Conservation (phyloP, 2,329 filamentous ascomycete genomes). For the Penicillium sp. region DNA sequence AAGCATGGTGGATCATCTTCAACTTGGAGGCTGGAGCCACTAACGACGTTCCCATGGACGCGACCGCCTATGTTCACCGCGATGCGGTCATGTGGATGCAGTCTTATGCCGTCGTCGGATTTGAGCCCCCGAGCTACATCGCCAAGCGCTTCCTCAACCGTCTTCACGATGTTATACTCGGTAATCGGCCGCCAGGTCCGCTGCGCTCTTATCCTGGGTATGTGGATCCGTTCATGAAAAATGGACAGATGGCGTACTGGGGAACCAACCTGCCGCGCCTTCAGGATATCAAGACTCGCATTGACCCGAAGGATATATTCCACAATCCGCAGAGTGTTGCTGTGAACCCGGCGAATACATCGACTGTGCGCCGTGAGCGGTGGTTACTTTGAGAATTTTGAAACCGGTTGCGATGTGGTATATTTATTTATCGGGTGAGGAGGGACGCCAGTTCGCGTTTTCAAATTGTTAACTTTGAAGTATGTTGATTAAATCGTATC, state of each 20-base stretch:
- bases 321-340: slow-evolving; percentile 58
- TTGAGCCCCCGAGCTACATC: slow-evolving; percentile 40
- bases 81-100: slow-evolving; percentile 67
- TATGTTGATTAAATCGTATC: neutral
- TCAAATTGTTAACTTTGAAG: neutral
- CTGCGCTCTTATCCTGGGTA: slow-evolving; percentile 64
- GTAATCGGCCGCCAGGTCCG: slow-evolving; percentile 35
- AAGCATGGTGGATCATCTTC: slow-evolving; percentile 64
- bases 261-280: slow-evolving; percentile 53
- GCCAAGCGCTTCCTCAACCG: slow-evolving; percentile 54
- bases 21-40: slow-evolving; percentile 63
- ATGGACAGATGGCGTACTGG: slow-evolving; percentile 58
- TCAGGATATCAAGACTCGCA: slow-evolving; percentile 52
- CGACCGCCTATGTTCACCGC: slow-evolving; percentile 64
- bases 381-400: neutral
- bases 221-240: slow-evolving; percentile 54
- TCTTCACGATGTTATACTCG: slow-evolving; percentile 45
- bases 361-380: neutral
- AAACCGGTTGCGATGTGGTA: neutral
- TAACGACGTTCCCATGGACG: slow-evolving; percentile 56
- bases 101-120: slow-evolving; percentile 58
- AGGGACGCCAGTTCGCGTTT: too few relatives aligned
- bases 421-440: neutral
- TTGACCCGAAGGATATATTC: slow-evolving; percentile 59
- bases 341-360: neutral